Conservation (phyloP, 805 yeast species). For the Jamesozyma jinghongensis region DNA sequence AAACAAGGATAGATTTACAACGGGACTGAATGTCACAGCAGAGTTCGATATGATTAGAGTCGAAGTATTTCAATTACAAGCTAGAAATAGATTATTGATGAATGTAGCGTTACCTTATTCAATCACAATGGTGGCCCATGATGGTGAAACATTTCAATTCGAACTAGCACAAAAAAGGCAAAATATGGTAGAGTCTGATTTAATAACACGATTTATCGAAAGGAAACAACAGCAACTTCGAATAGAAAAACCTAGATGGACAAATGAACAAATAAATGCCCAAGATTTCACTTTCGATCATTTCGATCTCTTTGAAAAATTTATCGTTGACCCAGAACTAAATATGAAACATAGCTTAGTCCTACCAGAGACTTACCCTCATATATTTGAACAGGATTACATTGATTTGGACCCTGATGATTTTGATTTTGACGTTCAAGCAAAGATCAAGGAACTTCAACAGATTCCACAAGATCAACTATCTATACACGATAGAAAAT, state of each 20-base stretch:
- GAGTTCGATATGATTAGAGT: slow-evolving; percentile 19
- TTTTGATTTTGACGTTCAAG: slow-evolving; percentile 23
- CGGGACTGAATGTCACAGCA: slow-evolving; percentile 10
- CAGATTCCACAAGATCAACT: slow-evolving; percentile 15
- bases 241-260: too few species aligned
- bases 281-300: slow-evolving; percentile 17
- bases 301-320: slow-evolving; percentile 8
- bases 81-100: slow-evolving; percentile 15
- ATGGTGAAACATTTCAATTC: slow-evolving; percentile 15
- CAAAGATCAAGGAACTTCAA: slow-evolving; percentile 22
- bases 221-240: slow-evolving; percentile 10
- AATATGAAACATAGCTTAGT: slow-evolving; percentile 8
- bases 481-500: slow-evolving; percentile 21
- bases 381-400: slow-evolving; percentile 8
- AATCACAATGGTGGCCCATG: slow-evolving; percentile 14
- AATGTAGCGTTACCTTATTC: slow-evolving; percentile 18
- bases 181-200: slow-evolving; percentile 19
- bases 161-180: slow-evolving; percentile 4
- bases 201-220: slow-evolving; percentile 10
- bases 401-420: slow-evolving; percentile 15
- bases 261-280: not conserved
- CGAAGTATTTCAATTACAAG: slow-evolving; percentile 27
- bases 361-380: slow-evolving; percentile 9
- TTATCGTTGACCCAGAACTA: slow-evolving; percentile 9
- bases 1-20: slow-evolving; percentile 3